These are phyloP conservation scores for Gomphus bonarii DNA, from an alignment of 1,284 basidiomycete species.

Conservation along the genomic window DNA sequence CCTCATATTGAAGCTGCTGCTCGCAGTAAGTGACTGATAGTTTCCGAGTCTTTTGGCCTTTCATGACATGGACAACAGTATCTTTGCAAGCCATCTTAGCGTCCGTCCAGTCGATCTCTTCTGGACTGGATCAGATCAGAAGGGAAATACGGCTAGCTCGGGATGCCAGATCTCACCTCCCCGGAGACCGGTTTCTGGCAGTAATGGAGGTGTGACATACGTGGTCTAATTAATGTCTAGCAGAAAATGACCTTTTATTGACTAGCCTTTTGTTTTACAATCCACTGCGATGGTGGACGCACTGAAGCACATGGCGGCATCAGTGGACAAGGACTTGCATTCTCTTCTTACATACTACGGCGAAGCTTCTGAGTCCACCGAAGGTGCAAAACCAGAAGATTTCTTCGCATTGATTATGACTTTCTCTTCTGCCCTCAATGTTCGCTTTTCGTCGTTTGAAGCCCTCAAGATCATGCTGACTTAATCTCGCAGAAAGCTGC, in stretches of 20 bases:
- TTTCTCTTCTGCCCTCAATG: slow-evolving; percentile 68
- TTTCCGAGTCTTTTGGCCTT: neutral
- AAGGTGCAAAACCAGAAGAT: slow-evolving; percentile 64
- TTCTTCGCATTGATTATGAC: slow-evolving; percentile 66
- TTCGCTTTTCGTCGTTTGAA: slow-evolving; percentile 19
- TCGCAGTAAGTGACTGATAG: slow-evolving; percentile 38
- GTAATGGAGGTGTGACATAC: slow-evolving; percentile 50
- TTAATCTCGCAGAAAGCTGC: slow-evolving; percentile 52
- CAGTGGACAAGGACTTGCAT: slow-evolving; percentile 50
- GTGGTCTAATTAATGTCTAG: neutral
- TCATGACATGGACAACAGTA: slow-evolving; percentile 32
- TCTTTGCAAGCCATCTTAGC: slow-evolving; percentile 55
- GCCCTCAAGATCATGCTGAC: neutral
- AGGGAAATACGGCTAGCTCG: slow-evolving; percentile 42
- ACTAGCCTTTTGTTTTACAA: slow-evolving; percentile 48
- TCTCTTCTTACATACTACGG: slow-evolving; percentile 63
- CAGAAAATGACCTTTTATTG: neutral
- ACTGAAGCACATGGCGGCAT: slow-evolving; percentile 47
- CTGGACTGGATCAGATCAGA: slow-evolving; percentile 48
- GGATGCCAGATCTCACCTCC: slow-evolving; percentile 20
- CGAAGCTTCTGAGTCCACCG: slow-evolving; percentile 47
- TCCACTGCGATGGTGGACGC: slow-evolving; percentile 46
- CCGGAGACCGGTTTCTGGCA: slow-evolving; percentile 50
- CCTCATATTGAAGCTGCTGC: slow-evolving; percentile 77
- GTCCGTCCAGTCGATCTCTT: slow-evolving; percentile 46